Conservation (phyloP, 1,284 basidiomycete genomes). For the Austroboletus novae-zelandiae region DNA sequence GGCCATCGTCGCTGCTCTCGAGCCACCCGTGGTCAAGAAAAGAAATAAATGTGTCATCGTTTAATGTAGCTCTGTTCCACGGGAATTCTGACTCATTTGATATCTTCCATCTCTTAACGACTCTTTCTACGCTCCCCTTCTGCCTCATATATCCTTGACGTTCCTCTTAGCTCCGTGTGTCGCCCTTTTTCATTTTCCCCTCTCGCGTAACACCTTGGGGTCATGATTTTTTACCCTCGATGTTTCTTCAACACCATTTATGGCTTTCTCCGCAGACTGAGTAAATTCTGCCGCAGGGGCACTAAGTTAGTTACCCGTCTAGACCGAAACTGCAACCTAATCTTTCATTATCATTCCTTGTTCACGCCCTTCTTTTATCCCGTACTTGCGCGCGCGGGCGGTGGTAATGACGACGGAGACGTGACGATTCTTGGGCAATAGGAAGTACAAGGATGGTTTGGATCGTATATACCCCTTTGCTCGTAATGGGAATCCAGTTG, state of each 20-base stretch:
- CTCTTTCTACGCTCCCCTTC: slow-evolving; percentile 26
- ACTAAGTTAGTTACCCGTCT: slow-evolving; percentile 17
- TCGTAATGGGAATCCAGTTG: slow-evolving; percentile 20
- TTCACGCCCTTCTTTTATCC: slow-evolving; percentile 2
- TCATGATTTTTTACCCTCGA: slow-evolving; percentile 28
- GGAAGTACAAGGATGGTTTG: slow-evolving; percentile 16
- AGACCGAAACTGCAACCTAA: slow-evolving; percentile 27
- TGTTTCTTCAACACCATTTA: slow-evolving; percentile 18
- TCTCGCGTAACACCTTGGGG: slow-evolving; percentile 24
- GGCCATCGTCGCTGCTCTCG: slow-evolving; percentile 98
- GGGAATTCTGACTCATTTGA: slow-evolving; percentile 29
- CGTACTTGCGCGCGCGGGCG: slow-evolving; percentile 2
- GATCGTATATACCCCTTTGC: slow-evolving; percentile 17
- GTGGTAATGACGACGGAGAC: slow-evolving; percentile 15
- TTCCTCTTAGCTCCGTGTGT: slow-evolving; percentile 25
- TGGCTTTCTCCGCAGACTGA: slow-evolving; percentile 22
- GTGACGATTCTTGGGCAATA: slow-evolving; percentile 17
- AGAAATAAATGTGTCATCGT: slow-evolving; percentile 83
- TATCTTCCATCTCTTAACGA: slow-evolving; percentile 37
- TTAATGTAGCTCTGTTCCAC: slow-evolving; percentile 44
- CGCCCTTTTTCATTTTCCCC: slow-evolving; percentile 1
- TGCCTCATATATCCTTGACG: slow-evolving; percentile 40
- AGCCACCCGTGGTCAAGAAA: slow-evolving; percentile 91
- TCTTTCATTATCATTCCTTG: slow-evolving; percentile 8
- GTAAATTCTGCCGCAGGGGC: slow-evolving; percentile 26